These are phyloP conservation scores for Lithospermum erythrorhizon DNA, from an alignment of 257 asterid species.

Conservation along the genomic window DNA sequence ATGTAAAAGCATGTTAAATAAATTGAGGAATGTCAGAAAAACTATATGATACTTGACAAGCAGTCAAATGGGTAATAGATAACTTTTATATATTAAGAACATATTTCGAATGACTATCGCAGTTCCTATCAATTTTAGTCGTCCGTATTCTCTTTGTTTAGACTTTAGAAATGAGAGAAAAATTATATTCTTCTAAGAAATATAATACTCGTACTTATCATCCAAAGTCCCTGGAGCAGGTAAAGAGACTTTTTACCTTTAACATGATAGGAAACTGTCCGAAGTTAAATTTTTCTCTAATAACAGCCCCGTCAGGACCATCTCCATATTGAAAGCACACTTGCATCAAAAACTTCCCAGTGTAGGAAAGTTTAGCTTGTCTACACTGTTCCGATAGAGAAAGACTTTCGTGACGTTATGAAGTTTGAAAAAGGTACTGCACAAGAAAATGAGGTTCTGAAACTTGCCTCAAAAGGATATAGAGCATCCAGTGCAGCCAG, in stretches of 20 bases:
- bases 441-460: neutral
- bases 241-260: slow-evolving; percentile 35
- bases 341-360: slow-evolving; percentile 60
- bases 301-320: slow-evolving; percentile 44
- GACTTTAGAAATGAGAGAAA: neutral
- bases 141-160: neutral
- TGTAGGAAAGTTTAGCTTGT: slow-evolving; percentile 75
- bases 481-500: slow-evolving; percentile 34
- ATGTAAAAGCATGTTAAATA: slow-evolving; percentile 15
- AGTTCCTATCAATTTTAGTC: neutral
- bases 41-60: neutral
- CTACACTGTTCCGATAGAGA: slow-evolving; percentile 62
- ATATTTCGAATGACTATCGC: neutral
- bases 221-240: neutral
- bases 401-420: slow-evolving; percentile 7
- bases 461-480: slow-evolving; percentile 75
- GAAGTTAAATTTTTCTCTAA: slow-evolving; percentile 47
- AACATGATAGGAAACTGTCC: slow-evolving; percentile 91
- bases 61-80: neutral
- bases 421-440: slow-evolving; percentile 9
- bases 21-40: slow-evolving; percentile 2
- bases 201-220: neutral
- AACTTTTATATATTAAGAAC: neutral
- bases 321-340: slow-evolving; percentile 48
- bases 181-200: too few relatives aligned